Evolutionary conservation across 495 filamentous ascomycete species (phyloP).

Genomic region (Penicillium longicatenatum): DNA sequence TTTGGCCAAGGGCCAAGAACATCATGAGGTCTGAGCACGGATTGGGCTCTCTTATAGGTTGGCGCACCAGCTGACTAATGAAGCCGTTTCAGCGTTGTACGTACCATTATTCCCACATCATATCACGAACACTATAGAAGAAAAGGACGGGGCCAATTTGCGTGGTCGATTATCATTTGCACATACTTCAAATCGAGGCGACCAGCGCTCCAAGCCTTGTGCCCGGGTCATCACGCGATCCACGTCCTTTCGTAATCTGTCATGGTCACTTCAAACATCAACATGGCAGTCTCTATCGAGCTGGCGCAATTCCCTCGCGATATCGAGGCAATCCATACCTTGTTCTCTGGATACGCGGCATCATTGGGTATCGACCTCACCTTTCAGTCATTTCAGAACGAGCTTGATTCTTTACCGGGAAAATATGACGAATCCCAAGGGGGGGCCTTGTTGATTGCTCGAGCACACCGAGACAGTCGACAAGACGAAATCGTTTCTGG

Average conservation of each 20-base stretch:
- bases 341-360: constrained; percentile 57
- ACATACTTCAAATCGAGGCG: too few relatives aligned
- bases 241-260: too few relatives aligned
- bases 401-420: constrained; percentile 55
- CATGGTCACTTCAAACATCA: not conserved
- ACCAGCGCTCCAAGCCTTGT: not conserved
- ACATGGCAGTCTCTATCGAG: constrained; percentile 28
- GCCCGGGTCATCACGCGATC: not conserved
- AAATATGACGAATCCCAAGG: constrained; percentile 48
- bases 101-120: too few relatives aligned
- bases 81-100: too few relatives aligned
- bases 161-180: too few relatives aligned
- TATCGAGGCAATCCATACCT: constrained; percentile 27
- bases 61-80: too few relatives aligned
- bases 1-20: too few relatives aligned
- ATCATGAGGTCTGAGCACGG: too few relatives aligned
- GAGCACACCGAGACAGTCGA: constrained; percentile 1
- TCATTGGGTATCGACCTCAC: constrained; percentile 57
- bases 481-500: too few relatives aligned
- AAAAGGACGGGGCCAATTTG: too few relatives aligned
- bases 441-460: constrained; percentile 52
- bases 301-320: constrained; percentile 39
- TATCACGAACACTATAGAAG: too few relatives aligned
- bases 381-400: constrained; percentile 57
- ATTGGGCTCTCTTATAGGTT: too few relatives aligned